Conservation (phyloP, 352 stramenopile genomes). For the Phytophthora megakarya region DNA sequence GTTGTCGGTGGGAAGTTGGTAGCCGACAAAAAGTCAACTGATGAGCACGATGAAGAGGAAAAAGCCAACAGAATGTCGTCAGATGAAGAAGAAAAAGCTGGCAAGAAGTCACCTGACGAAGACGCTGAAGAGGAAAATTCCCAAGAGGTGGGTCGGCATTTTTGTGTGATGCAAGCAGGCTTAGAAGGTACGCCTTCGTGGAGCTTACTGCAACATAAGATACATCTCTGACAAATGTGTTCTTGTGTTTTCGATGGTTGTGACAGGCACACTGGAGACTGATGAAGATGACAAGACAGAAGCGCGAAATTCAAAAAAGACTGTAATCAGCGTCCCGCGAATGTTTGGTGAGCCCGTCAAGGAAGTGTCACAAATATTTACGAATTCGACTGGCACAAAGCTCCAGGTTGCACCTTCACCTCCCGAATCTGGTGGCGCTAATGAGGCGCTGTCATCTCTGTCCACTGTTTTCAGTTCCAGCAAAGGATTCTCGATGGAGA, state of each 20-base stretch:
- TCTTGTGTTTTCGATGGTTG: not conserved
- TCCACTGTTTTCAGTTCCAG: slow-evolving; percentile 38
- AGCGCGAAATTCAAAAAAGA: not conserved
- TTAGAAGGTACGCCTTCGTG: slow-evolving; percentile 23
- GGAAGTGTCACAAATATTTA: not conserved
- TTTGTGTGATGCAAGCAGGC: slow-evolving; percentile 23
- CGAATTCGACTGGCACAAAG: slow-evolving; percentile 4
- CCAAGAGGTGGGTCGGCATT: slow-evolving; percentile 17
- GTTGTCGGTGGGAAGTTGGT: not conserved
- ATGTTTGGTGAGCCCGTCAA: slow-evolving; percentile 15
- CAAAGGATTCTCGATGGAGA: slow-evolving; percentile 40
- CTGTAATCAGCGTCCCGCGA: slow-evolving; percentile 18
- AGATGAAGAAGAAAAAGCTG: too few species aligned
- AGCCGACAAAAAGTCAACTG: not conserved
- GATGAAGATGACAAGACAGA: not conserved
- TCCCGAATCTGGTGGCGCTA: not conserved
- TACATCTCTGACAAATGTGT: not conserved
- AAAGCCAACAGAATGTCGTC: too few species aligned
- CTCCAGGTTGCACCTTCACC: not conserved
- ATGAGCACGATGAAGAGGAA: not conserved
- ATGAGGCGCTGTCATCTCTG: not conserved
- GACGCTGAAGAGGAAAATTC: slow-evolving; percentile 15
- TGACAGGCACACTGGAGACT: slow-evolving; percentile 3
- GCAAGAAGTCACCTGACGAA: too few species aligned
- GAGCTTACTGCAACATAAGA: not conserved